Percentiles rank a stretch among this genome's conserved stretches.
Evolutionary conservation across 345 rosid species (phyloP).

Genomic region (Brassica cretica): DNA sequence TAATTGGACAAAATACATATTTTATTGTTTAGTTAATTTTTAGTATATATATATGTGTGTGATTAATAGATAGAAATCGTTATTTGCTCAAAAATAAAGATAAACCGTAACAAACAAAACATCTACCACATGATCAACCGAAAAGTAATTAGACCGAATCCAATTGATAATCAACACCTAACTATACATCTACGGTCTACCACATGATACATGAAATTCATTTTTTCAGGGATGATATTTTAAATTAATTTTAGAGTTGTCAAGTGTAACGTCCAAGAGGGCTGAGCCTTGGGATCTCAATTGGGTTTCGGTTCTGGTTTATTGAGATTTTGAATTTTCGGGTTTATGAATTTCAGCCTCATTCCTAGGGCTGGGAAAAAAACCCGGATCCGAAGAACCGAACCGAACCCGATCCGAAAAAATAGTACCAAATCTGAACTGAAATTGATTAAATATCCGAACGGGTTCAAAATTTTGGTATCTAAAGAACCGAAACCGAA

Average conservation of each 20-base stretch:
- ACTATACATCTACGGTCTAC: constrained; percentile 4
- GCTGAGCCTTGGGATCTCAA: too few relatives aligned
- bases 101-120: not conserved
- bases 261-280: not conserved
- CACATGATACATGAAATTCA: constrained; percentile 8
- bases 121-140: constrained; percentile 14
- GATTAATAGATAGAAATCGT: not conserved
- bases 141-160: constrained; percentile 8
- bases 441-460: too few relatives aligned
- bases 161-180: not conserved
- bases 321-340: too few relatives aligned
- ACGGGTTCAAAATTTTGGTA: too few relatives aligned
- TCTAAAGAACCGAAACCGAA: too few relatives aligned
- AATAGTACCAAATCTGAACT: too few relatives aligned
- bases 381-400: too few relatives aligned
- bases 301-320: too few relatives aligned
- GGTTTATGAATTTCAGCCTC: too few relatives aligned
- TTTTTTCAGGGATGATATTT: not conserved
- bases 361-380: too few relatives aligned
- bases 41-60: not conserved
- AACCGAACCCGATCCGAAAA: too few relatives aligned
- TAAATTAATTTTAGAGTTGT: not conserved
- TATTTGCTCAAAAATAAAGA: not conserved
- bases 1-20: not conserved
- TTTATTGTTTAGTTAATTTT: not conserved